Base-by-base conservation (phyloP, 208 protist genomes). In the Leptomonas pyrrhocoris region DNA sequence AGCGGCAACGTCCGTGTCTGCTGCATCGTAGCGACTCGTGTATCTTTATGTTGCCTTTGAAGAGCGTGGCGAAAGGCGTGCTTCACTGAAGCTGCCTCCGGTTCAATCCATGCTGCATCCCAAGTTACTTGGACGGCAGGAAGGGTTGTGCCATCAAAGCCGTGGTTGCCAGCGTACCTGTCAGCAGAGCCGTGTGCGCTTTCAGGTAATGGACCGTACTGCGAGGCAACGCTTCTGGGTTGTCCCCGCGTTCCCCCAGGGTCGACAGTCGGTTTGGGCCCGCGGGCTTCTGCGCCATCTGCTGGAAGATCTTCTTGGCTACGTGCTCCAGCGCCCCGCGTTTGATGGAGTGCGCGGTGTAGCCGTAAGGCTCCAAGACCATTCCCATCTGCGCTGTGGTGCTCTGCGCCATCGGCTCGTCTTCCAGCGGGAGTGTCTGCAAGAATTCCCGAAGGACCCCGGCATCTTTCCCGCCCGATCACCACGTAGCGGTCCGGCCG, bases 331-430 rank as follows among this genome's bases (percentile, higher is more conserved):
- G n/a, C 36, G 34, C 34, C 3, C 55, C 55, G n/a, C 55, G 36
- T n/a, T 60, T 60, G 34, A 45, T 45, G 19, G 55, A 60, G 8
- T 60, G 30, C 11, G 30, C 25, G n/a, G 55, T 45, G 55, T 45
- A 27, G 1, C 55, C 55, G 55, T 60, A 16, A n/a, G 30, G 55
- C 27, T 28, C 45, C 23, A 60, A 6, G 3, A 28, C 23, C 16
- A 18, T 30, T 19, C n/a, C 36, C 36, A 46, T 60, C 55, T 46
- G 55, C 36, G 55, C 55, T 45, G 55, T 45, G 8, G 55, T 60
- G 13, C 25, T 42, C 55, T 45, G 55, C 18, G 55, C 55, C 15
- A 60, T 30, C n/a, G 36, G 55, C n/a, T 60, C 55, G 55, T 60
- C 36, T 60, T 46, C 7, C 55, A 51, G 2, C 2, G 16, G 18